These are phyloP conservation scores for Corchorus capsularis DNA, from an alignment of 345 rosid species.

Conservation along the genomic window DNA sequence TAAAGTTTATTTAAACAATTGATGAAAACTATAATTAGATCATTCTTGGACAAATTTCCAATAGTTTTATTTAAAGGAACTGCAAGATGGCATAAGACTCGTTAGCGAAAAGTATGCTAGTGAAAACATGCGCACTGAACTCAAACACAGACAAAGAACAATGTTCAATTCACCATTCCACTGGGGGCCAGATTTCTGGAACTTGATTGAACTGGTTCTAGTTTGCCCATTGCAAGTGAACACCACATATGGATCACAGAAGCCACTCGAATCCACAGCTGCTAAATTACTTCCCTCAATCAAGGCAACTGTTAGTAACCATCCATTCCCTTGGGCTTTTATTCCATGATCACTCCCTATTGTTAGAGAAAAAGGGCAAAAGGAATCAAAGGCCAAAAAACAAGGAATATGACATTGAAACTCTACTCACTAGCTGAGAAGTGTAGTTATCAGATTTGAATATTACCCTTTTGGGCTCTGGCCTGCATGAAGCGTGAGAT, in stretches of 20 bases:
- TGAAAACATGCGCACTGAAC: slow-evolving; percentile 14
- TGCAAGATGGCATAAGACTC: slow-evolving; percentile 13
- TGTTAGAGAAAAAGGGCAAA: slow-evolving; percentile 18
- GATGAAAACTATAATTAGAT: slow-evolving; percentile 16
- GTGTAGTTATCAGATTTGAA: slow-evolving; percentile 5
- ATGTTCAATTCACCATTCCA: slow-evolving; percentile 77
- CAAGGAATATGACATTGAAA: background rate
- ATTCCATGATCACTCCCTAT: slow-evolving; percentile 93
- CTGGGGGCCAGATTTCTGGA: slow-evolving; percentile 79
- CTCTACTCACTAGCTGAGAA: background rate
- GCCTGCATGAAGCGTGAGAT: slow-evolving; percentile 90
- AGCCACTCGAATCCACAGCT: slow-evolving; percentile 88
- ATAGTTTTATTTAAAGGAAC: slow-evolving; percentile 1
- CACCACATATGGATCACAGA: slow-evolving; percentile 91
- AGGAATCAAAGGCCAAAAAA: slow-evolving; percentile 6
- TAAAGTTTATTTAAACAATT: background rate
- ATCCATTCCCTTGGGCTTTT: slow-evolving; percentile 96
- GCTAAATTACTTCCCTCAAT: slow-evolving; percentile 85
- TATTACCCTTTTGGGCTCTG: slow-evolving; percentile 76
- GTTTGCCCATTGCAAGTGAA: slow-evolving; percentile 89
- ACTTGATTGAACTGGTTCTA: slow-evolving; percentile 93
- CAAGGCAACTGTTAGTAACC: slow-evolving; percentile 92
- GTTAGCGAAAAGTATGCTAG: background rate
- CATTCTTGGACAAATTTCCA: slow-evolving; percentile 8
- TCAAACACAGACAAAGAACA: slow-evolving; percentile 17